Evolutionary conservation across 2,329 filamentous ascomycete genomes (phyloP).

Genomic region (Zymoseptoria pseudotritici): DNA sequence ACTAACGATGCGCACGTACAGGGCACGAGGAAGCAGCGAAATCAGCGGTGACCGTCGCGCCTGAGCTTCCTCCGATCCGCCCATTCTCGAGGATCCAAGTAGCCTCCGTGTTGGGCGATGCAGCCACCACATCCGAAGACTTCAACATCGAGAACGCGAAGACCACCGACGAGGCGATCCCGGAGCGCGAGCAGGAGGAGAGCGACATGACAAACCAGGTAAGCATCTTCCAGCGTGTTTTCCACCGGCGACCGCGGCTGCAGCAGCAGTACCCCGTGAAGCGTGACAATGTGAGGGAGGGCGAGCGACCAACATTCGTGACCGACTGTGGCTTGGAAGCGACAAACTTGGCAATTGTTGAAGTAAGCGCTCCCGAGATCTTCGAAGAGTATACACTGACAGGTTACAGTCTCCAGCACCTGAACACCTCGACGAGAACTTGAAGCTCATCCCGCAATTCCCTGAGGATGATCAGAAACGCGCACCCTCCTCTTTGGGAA

Average conservation of each 20-base stretch:
- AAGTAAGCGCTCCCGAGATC: not conserved
- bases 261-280: not conserved
- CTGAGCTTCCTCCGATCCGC: not conserved
- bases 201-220: not conserved
- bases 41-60: not conserved
- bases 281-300: not conserved
- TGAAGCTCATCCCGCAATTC: not conserved
- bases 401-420: not conserved
- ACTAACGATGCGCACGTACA: not conserved
- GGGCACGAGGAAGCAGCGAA: not conserved
- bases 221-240: not conserved
- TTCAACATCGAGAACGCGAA: not conserved
- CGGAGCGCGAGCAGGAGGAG: not conserved
- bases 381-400: not conserved
- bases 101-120: not conserved
- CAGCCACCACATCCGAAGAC: not conserved
- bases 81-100: not conserved
- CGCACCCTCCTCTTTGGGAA: not conserved
- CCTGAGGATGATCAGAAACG: not conserved
- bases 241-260: not conserved
- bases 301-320: not conserved
- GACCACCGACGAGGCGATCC: not conserved
- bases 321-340: not conserved
- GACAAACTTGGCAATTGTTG: not conserved
- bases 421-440: not conserved